These are phyloP conservation scores for Citropsis articulata DNA, from an alignment of 345 rosid species.

Conservation along the genomic window DNA sequence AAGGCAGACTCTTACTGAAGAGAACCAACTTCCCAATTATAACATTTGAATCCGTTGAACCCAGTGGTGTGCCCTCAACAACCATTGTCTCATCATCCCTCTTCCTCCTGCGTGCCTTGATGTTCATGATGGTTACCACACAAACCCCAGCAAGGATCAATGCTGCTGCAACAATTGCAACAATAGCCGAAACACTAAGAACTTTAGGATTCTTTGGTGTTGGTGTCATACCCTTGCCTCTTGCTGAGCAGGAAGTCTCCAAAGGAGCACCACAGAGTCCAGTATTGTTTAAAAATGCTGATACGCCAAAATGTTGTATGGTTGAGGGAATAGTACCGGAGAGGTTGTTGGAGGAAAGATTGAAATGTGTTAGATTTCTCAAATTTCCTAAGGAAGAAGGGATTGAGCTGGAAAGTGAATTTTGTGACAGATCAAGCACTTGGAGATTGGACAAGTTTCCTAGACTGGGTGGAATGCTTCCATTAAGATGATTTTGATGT, in stretches of 20 bases:
- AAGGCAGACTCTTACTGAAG: conserved; percentile 88
- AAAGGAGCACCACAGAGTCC: conserved; percentile 81
- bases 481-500: conserved; percentile 57
- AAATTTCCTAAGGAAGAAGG: conserved; percentile 69
- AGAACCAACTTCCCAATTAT: conserved; percentile 89
- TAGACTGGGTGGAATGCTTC: conserved; percentile 59
- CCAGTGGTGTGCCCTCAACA: conserved; percentile 74
- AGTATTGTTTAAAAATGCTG: conserved; percentile 70
- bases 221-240: conserved; percentile 26
- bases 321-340: conserved; percentile 63
- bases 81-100: conserved; percentile 43
- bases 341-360: conserved; percentile 75
- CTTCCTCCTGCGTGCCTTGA: conserved; percentile 59
- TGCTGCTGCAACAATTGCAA: conserved; percentile 83
- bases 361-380: conserved; percentile 45
- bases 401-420: conserved; percentile 64
- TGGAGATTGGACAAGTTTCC: conserved; percentile 58
- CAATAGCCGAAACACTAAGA: conserved; percentile 72
- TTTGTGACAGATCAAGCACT: conserved; percentile 67
- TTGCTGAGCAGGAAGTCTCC: conserved; percentile 46
- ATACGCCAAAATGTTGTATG: conserved; percentile 58
- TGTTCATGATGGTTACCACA: conserved; percentile 74
- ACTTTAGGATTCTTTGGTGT: conserved; percentile 38
- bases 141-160: conserved; percentile 83
- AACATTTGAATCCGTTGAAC: conserved; percentile 64